Conservation (phyloP, 805 yeast species). For the Nakazawaea sp. region DNA sequence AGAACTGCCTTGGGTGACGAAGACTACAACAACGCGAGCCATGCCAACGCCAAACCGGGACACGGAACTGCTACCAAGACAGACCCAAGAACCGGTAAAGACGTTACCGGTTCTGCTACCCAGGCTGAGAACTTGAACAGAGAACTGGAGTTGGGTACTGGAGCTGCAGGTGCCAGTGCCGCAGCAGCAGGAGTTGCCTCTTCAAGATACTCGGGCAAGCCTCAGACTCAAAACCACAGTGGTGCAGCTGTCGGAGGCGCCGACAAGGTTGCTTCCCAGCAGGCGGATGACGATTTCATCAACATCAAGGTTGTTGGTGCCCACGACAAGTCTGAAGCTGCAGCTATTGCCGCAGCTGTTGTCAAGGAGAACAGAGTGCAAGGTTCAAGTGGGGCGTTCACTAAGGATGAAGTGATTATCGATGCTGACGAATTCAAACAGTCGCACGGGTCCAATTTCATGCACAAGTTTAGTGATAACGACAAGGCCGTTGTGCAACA, state of each 20-base stretch:
- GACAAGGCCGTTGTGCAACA: constrained; percentile 10
- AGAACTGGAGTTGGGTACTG: constrained; percentile 9
- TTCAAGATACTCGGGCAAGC: not conserved
- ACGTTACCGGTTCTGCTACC: constrained; percentile 7
- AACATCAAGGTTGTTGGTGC: constrained; percentile 14
- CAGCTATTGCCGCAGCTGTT: constrained; percentile 12
- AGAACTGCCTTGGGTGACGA: not conserved
- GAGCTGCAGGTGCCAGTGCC: constrained; percentile 13
- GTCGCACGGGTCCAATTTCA: constrained; percentile 4
- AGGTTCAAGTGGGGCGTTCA: not conserved
- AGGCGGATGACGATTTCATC: constrained; percentile 7
- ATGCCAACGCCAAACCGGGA: constrained; percentile 1
- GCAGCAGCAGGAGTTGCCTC: constrained; percentile 2
- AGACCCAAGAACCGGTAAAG: constrained; percentile 11
- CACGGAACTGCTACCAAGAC: constrained; percentile 8
- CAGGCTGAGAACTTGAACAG: constrained; percentile 10
- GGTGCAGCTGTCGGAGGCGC: constrained; percentile 4
- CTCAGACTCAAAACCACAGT: constrained; percentile 1
- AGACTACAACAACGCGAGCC: not conserved
- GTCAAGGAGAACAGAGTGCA: constrained; percentile 8
- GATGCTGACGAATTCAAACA: constrained; percentile 11
- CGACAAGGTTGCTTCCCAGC: not conserved
- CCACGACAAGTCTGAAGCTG: constrained; percentile 12
- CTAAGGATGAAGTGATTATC: constrained; percentile 4
- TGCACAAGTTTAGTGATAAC: not conserved